A percentile compares a stretch with the other conserved stretches of the same genome.
phyloP scores from a whole-genome alignment of 495 filamentous ascomycete genomes.

The Immersiella caudata region DNA sequence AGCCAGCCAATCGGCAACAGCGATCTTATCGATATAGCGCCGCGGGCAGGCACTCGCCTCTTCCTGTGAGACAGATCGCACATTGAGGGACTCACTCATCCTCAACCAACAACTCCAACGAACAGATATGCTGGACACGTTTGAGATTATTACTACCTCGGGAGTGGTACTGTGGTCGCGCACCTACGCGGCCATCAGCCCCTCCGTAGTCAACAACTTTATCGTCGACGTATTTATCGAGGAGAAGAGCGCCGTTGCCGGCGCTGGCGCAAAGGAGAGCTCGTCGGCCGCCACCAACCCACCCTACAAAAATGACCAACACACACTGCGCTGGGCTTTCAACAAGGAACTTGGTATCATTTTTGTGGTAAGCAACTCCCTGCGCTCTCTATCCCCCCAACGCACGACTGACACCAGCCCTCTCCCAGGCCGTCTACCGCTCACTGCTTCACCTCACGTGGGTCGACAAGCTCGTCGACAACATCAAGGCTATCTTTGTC shows the following conservation, averaged over 20 bases:
- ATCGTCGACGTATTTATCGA: slow-evolving; percentile 98
- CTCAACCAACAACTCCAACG: background rate
- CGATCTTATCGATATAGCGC: slow-evolving; percentile 20
- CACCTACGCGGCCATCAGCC: slow-evolving; percentile 75
- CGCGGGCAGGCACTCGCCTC: background rate
- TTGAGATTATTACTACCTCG: slow-evolving; percentile 93
- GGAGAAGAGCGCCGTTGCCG: slow-evolving; percentile 68
- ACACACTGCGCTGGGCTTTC: slow-evolving; percentile 91
- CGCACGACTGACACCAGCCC: slow-evolving; percentile 19
- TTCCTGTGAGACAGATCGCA: slow-evolving; percentile 1
- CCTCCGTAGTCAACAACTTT: slow-evolving; percentile 87
- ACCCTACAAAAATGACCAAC: slow-evolving; percentile 85
- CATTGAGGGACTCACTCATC: background rate
- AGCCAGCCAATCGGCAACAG: slow-evolving; percentile 19
- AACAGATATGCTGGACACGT: slow-evolving; percentile 80
- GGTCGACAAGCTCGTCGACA: slow-evolving; percentile 96
- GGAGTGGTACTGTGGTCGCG: slow-evolving; percentile 97
- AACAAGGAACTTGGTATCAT: slow-evolving; percentile 91
- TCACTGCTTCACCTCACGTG: slow-evolving; percentile 92
- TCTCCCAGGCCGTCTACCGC: slow-evolving; percentile 90
- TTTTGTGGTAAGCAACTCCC: slow-evolving; percentile 80
- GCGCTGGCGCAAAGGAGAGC: slow-evolving; percentile 59
- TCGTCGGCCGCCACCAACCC: slow-evolving; percentile 62
- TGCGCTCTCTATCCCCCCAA: slow-evolving; percentile 1
- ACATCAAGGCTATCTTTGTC: slow-evolving; percentile 86